Evolutionary conservation across 163 green algal species (phyloP), one percentile per base, ranked within the genome.

Genomic region (Trebouxiophyceae sp.): DNA sequence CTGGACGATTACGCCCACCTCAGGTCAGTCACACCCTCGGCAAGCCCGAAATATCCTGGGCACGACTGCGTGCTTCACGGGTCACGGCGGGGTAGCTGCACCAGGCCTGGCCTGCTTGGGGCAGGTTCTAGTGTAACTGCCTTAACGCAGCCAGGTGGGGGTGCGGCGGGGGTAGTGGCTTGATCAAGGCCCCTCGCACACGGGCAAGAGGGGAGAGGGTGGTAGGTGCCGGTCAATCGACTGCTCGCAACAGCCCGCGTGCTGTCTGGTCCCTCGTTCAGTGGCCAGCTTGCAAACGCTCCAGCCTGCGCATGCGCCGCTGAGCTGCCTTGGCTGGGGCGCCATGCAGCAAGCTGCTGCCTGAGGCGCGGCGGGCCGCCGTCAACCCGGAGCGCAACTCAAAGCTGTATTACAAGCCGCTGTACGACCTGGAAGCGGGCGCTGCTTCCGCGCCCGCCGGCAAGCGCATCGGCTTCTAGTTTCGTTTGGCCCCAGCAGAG

Each of bases 371-470:
- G 2, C 69, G 82, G 12, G 29, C 29, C 4, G 54, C 55, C 8
- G 79, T 95, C 63, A 84, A 92, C 69, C 76, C 84, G 0, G 60
- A 66, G 5, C 77, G 88, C 45, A 90, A 91, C 68, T 89, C 81
- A 55, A 81, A 93, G 70, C 75, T 92, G 61, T 95, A 92, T 59
- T 67, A 81, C n/a, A 95, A 95, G 64, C 60, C 77, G 45, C 34
- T 93, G 12, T 69, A 77, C 67, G 75, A 79, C 12, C 68, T 78
- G 0, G 33, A 71, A 5, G 66, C 74, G 1, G 39, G 70, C 19
- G 45, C 71, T 20, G 16, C 31, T 3, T 29, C 65, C 30, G 65
- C 74, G 12, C 76, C 73, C 5, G 62, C 66, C 3, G 85, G 85
- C 7, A 87, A 84, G 33, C 66, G 85, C 7, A 90, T 92, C 28